Evolutionary conservation across 371 early-diverging fungal genomes (phyloP), one percentile per base, ranked within the genome.

Genomic region (Choanephora cucurbitarum): DNA sequence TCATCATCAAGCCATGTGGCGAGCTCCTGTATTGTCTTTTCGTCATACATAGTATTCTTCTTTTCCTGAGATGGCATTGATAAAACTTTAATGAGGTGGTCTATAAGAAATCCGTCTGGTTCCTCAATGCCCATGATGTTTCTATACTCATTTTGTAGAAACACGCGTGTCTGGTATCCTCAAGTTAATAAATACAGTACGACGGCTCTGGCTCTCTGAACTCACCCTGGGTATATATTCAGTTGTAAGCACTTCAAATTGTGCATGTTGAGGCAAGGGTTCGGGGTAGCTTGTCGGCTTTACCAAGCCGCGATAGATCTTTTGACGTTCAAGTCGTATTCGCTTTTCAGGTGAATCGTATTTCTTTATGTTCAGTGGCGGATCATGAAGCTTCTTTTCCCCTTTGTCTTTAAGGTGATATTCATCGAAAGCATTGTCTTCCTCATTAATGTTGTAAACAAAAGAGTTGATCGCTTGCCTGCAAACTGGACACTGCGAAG

Each of bases 401-500:
- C 59, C 49, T 50, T 64, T 65, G 53, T 62, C 72, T 22, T 63
- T 66, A 4, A 74, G 49, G 7, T 51, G 44, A 42, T 78, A 78
- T 60, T 78, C 79, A 50, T 71, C 70, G 53, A 70, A 75, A 1
- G 60, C 58, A 0, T 66, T 62, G 9, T 57, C 60, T 31, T 62
- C 64, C 28, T 78, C 79, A 32, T 69, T 61, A 15, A 78, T 49
- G 41, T 74, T 68, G 37, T 78, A 75, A 3, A 78, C 59, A 18
- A 78, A 40, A 0, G 69, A 66, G 11, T 61, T 47, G 15, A 69
- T 62, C 3, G 37, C 33, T 28, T 67, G 67, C 49, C 84, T 82
- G 59, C 88, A 88, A 1, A 88, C 55, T 1, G 88, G 88, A 59
- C 88, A 88, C 1, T 52, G 32, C 1, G 60, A 32, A 0, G 47